Base-by-base conservation (phyloP, 2,329 filamentous ascomycete genomes). In the Diaporthe vaccinii region DNA sequence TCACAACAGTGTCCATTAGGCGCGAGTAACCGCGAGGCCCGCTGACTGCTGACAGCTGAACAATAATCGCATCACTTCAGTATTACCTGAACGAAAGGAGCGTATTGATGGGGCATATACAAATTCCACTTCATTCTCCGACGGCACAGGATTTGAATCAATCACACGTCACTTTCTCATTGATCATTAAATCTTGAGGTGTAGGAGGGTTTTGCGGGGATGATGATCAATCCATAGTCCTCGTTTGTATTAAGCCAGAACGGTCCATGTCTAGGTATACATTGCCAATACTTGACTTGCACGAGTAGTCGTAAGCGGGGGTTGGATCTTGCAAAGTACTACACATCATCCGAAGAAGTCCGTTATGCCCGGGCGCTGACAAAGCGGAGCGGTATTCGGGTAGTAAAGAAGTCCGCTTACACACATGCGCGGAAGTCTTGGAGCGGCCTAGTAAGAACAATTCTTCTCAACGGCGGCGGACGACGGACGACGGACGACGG, bases 321-420 rank as follows among this genome's bases (percentile, higher is more conserved):
- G 36, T 41, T 17, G 39, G 12, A 17, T 12, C 14, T 28, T 25
- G 14, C 36, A 14, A 44, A 9, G 58, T 41, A 53, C 62, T 31
- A 5, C 14, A 53, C 46, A 28, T 17, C 31, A 53, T 25, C 10
- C 20, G 44, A 9, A 39, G 34, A 39, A 14, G 62, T 53, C 62
- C 59, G 46, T 36, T 5, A 28, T 53, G 46, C 20, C 46, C n/a
- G 46, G 25, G 10, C 44, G 65, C 65, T 68, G 65, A 68, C 46
- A 68, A 68, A 68, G 46, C 65, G 34, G 31, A 8, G 49, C 31
- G 65, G 65, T 39, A 25, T 53, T 68, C 62, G 46, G 62, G 34
- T 12, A 53, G 46, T 36, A 10, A 39, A 36, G 4, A 39, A 68
- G 65, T 68, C 65, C 65, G 65, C 31, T 39, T 12, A 20, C 22